Conservation (phyloP, 2,329 filamentous ascomycete genomes). For the Coniosporium uncinatum region DNA sequence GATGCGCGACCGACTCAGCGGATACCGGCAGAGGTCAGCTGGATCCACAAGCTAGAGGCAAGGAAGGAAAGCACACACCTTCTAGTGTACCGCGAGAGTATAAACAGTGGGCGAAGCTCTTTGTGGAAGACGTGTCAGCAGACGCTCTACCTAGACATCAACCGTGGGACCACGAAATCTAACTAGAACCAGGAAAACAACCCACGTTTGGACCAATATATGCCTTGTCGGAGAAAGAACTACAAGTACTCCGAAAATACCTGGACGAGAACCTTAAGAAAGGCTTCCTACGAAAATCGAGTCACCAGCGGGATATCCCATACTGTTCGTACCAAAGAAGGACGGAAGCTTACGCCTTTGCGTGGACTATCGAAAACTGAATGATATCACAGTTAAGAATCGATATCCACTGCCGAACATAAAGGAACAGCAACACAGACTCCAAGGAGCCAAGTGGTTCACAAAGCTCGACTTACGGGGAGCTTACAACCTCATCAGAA, state of each 20-base stretch:
- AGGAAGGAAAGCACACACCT: too few species aligned
- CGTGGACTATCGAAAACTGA: slow-evolving; percentile 27
- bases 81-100: too few species aligned
- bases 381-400: slow-evolving; percentile 25
- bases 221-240: neutral
- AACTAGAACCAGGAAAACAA: neutral
- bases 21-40: too few species aligned
- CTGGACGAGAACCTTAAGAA: slow-evolving; percentile 2
- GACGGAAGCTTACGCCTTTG: slow-evolving; percentile 20
- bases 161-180: neutral
- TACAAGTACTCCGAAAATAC: neutral
- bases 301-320: slow-evolving; percentile 4
- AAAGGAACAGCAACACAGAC: slow-evolving; percentile 17
- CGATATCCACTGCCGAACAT: slow-evolving; percentile 23
- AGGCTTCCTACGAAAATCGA: slow-evolving; percentile 1
- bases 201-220: neutral
- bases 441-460: slow-evolving; percentile 17
- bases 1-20: too few species aligned
- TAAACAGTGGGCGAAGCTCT: too few species aligned
- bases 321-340: slow-evolving; percentile 24
- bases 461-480: slow-evolving; percentile 23
- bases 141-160: neutral
- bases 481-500: slow-evolving; percentile 23
- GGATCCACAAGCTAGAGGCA: too few species aligned
- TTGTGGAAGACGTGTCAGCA: too few species aligned